Evolutionary conservation across 2,329 filamentous ascomycete species (phyloP), one percentile per base, ranked within the genome.

Genomic region (Arthroderma uncinatum): DNA sequence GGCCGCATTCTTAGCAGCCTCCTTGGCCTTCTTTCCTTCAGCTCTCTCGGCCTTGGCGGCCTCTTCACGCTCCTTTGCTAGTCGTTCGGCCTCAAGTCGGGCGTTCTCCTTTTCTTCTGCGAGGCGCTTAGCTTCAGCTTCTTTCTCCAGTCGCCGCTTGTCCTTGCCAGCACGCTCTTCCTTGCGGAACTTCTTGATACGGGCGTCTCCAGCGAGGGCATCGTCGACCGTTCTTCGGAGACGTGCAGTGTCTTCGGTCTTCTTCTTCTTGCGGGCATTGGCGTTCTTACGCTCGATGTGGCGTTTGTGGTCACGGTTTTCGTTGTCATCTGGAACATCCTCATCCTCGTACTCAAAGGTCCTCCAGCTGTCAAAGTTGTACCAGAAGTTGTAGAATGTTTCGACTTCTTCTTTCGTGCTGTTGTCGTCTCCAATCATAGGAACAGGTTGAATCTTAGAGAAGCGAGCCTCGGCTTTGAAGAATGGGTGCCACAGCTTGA

Each of bases 331-430:
- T 40, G 93, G 93, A 30, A 98, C 92, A 70, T 98, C 93, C 79
- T 98, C 93, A 70, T 98, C 93, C 59, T 95, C 87, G 75, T 98
- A 98, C 77, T 98, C 93, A 68, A 98, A 98, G 2, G 87, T 85
- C 61, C 93, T 82, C 93, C 93, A 98, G 73, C 87, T 93, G 80
- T 98, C 93, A 67, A 98, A 95, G 81, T 92, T 94, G 81, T 97
- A 98, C 86, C 88, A 98, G 80, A 97, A 98, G 81, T 98, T 95
- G 82, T 98, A 98, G 75, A 98, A 98, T 56, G 79, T 78, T 70
- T 97, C 91, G 50, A 98, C 93, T 7, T 95, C 85, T 69, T 94
- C 88, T 75, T 91, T 88, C 66, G 82, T 82, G 68, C 87, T 85
- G 64, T 94, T 86, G 63, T 89, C 88, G 68, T 89, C 82, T 61